Base-by-base conservation (phyloP, 805 yeast species). In the Metschnikowia proteae region DNA sequence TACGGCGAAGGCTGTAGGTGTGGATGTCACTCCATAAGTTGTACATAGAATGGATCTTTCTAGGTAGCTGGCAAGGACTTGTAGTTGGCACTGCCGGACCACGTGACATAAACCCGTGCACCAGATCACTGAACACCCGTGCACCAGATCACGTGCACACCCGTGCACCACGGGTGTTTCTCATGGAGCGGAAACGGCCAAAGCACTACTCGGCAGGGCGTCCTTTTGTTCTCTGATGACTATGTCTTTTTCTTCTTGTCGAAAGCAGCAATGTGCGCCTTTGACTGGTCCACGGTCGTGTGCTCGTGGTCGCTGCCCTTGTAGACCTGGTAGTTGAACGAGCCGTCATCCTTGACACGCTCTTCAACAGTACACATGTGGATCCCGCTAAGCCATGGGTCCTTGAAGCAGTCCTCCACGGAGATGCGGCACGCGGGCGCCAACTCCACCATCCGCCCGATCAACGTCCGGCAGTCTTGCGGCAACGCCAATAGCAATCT, bases 201-300 rank as follows among this genome's bases (percentile, higher is more conserved):
- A 11, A 8, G 10, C 32, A 30, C 32, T 30, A 30, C 10, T 8
- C 32, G n/a, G 10, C 32, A 30, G 32, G 10, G 3, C 10, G 17
- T 30, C 7, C 32, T 35, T 36, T 27, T 36, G 11, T 36, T 13
- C 9, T 32, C 35, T 32, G 6, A 13, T 32, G n/a, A 22, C 40
- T 37, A 37, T 13, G 30, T 32, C 63, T 77, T 80, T 70, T 88
- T 91, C 63, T 83, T 87, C 74, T 83, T 87, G 63, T 91, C 97
- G 56, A 91, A 77, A 50, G 91, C 85, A 8, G 97, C 96, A 69
- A 91, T 91, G 65, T 91, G 98, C 0, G 98, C 98, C 58, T 88
- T 96, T 51, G 88, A 83, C 64, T 88, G 96, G 57, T 90, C 96
- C 44, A 91, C 97, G 55, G 80, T 81, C 1, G 97, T 88, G 64